phyloP scores from a whole-genome alignment of 2,329 filamentous ascomycete genomes.

The Alternaria arborescens region DNA sequence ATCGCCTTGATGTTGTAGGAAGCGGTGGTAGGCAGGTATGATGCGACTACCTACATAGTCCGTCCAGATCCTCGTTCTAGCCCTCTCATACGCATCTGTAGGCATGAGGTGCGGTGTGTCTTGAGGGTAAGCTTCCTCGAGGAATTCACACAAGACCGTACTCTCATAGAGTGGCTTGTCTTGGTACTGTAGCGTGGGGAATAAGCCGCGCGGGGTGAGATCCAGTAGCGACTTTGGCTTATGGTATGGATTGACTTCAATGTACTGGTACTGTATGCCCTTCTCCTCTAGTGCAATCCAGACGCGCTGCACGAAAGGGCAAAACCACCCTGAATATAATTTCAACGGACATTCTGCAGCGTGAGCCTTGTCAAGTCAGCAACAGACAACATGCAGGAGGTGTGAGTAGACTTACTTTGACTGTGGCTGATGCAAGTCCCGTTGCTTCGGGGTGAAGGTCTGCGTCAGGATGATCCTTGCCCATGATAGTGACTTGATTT shows the following conservation, averaged over 20 bases:
- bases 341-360: conserved; percentile 62
- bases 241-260: conserved; percentile 82
- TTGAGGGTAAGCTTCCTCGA: conserved; percentile 73
- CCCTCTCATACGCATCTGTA: conserved; percentile 68
- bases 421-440: conserved; percentile 40
- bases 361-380: conserved; percentile 36
- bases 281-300: conserved; percentile 90
- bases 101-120: conserved; percentile 65
- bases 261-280: conserved; percentile 81
- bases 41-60: conserved; percentile 74
- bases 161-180: conserved; percentile 75
- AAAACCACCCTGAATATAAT: conserved; percentile 81
- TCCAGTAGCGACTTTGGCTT: conserved; percentile 76
- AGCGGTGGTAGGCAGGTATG: conserved; percentile 73
- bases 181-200: conserved; percentile 72
- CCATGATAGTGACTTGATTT: conserved; percentile 29
- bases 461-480: conserved; percentile 47
- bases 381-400: neutral
- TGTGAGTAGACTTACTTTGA: conserved; percentile 29
- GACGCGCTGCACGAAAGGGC: conserved; percentile 85
- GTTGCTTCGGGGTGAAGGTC: conserved; percentile 48
- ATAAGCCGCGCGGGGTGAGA: conserved; percentile 77
- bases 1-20: conserved; percentile 53
- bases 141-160: conserved; percentile 75
- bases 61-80: conserved; percentile 74